Base-by-base conservation (phyloP, 768 basidiomycete genomes). In the Rhizopogon vulgaris region DNA sequence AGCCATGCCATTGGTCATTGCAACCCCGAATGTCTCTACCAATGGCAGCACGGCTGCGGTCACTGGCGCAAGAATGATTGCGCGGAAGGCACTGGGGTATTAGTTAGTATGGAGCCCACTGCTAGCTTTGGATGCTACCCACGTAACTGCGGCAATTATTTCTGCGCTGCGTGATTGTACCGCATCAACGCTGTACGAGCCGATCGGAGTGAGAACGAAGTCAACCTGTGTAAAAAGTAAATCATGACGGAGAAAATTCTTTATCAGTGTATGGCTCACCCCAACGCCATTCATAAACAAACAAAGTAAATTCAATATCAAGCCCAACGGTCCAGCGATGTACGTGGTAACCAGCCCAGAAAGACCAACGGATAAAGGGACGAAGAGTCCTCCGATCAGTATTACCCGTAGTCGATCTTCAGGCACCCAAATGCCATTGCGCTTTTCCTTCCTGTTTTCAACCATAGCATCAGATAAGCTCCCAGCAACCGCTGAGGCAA, bases 131-230 rank as follows among this genome's bases (percentile, higher is more conserved):
- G 3, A 22, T 11, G 41, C 47, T 41, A 69, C 76, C 42, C 48
- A 82, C 83, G 66, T 72, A 56, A 69, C 72, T 1, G 76, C 81
- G 14, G 80, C 82, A 63, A 77, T 72, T 22, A 73, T 71, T 58
- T 85, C 82, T 5, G 83, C 80, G 56, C 84, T 84, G 14, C 74
- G 72, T 24, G 70, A 61, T 41, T 78, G 82, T 59, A 84, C 54
- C 15, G 82, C 67, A 56, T 85, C 83, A 3, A 84, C 76, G 30
- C 67, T 64, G 52, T 83, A 84, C n/a, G 83, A 73, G n/a, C 75
- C 69, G 18, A 68, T 66, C 0, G 82, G 81, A 30, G 74, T 75
- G 38, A 83, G 68, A n/a, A 77, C 75, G 36, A 78, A 59, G 57
- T 83, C 79, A 10, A 78, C 72, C 80, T 83, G 41, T 27, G 5